Percentiles rank a stretch among this genome's conserved stretches.
Conservation (phyloP, 1,284 basidiomycete genomes). For the Irpex sp. region DNA sequence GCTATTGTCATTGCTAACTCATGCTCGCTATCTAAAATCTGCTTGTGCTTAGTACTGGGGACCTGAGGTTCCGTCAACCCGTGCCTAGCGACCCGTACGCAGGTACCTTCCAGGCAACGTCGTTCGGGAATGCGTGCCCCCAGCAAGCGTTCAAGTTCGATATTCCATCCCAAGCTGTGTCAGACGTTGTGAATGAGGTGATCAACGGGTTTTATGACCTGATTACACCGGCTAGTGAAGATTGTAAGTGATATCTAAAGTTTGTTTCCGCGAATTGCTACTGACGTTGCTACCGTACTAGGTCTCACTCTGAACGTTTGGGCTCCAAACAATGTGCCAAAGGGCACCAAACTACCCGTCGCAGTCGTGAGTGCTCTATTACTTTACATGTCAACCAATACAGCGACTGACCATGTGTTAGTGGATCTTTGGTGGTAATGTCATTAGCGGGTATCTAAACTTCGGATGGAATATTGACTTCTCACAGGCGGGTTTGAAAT, state of each 20-base stretch:
- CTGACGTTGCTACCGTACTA: slow-evolving; percentile 16
- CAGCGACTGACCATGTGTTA: slow-evolving; percentile 16
- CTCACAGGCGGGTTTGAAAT: slow-evolving; percentile 31
- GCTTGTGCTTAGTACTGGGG: slow-evolving; percentile 10
- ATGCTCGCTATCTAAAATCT: background rate
- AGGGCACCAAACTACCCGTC: slow-evolving; percentile 47
- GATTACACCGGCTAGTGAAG: slow-evolving; percentile 13
- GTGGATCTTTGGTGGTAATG: slow-evolving; percentile 51
- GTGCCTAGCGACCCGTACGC: slow-evolving; percentile 39
- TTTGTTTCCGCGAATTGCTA: background rate
- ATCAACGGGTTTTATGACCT: background rate
- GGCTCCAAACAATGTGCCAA: slow-evolving; percentile 36
- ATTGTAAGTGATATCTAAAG: slow-evolving; percentile 13
- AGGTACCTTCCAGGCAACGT: slow-evolving; percentile 34
- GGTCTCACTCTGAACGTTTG: slow-evolving; percentile 59
- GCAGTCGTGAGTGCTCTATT: slow-evolving; percentile 38
- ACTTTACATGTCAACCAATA: background rate
- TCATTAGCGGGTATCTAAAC: background rate
- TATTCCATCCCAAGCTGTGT: slow-evolving; percentile 17
- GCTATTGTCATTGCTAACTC: background rate
- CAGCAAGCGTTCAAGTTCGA: slow-evolving; percentile 37
- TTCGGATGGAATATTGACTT: background rate
- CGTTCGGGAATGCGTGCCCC: slow-evolving; percentile 45
- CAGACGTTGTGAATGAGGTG: slow-evolving; percentile 1
- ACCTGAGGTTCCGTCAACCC: slow-evolving; percentile 43